Conservation (phyloP, 345 rosid species). For the Punica granatum region DNA sequence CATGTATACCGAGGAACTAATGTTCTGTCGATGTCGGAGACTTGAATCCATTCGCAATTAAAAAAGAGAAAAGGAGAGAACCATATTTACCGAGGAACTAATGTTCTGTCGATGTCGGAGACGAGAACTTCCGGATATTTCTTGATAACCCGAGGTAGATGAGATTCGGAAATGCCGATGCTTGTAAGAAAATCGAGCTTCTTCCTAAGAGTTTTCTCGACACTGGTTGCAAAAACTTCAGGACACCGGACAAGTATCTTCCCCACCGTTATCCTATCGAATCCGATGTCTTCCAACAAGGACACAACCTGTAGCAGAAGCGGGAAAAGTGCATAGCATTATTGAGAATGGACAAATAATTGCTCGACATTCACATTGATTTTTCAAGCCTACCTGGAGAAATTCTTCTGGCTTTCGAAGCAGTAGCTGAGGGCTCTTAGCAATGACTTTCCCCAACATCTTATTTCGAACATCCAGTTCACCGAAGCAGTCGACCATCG, state of each 20-base stretch:
- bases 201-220: constrained; percentile 54
- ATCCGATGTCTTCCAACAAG: constrained; percentile 60
- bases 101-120: constrained; percentile 44
- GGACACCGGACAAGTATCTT: constrained; percentile 72
- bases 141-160: constrained; percentile 58
- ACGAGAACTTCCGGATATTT: constrained; percentile 86
- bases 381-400: constrained; percentile 30
- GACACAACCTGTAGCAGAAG: constrained; percentile 46
- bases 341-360: constrained; percentile 4
- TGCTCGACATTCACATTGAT: no score
- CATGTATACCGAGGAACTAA: constrained; percentile 69
- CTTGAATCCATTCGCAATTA: no score
- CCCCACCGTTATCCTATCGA: constrained; percentile 46
- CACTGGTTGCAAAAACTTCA: constrained; percentile 57
- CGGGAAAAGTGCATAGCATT: background rate
- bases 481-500: constrained; percentile 50
- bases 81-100: constrained; percentile 71
- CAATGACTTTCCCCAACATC: constrained; percentile 62
- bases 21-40: constrained; percentile 47
- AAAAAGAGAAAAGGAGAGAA: background rate
- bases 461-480: constrained; percentile 44
- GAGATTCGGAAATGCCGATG: constrained; percentile 47
- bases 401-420: constrained; percentile 65
- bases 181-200: constrained; percentile 52
- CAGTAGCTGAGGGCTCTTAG: constrained; percentile 76